These are phyloP conservation scores for Hanseniaspora lindneri DNA, from an alignment of 805 yeast genomes.

Conservation along the genomic window DNA sequence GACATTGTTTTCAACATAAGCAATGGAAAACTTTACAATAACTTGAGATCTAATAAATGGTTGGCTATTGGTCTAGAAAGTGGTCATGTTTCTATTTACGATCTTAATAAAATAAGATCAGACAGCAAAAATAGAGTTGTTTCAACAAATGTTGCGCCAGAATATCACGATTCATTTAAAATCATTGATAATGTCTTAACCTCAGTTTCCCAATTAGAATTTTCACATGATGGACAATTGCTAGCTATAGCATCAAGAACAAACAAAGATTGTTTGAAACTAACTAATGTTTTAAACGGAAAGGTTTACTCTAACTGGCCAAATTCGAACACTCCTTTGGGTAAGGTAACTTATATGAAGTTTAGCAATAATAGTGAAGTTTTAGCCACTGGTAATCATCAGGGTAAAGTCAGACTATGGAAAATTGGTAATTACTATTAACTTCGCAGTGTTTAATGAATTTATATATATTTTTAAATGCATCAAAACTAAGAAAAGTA, in stretches of 20 bases:
- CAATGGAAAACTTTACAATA: slow-evolving; percentile 16
- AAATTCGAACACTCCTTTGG: slow-evolving; percentile 89
- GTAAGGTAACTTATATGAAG: slow-evolving; percentile 71
- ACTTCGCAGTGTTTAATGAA: neutral
- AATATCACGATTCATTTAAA: slow-evolving; percentile 27
- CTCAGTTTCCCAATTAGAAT: slow-evolving; percentile 57
- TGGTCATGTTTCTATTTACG: slow-evolving; percentile 84
- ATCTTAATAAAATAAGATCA: slow-evolving; percentile 31
- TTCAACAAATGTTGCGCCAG: slow-evolving; percentile 34
- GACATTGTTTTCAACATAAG: slow-evolving; percentile 16
- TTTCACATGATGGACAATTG: slow-evolving; percentile 81
- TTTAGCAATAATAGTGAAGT: slow-evolving; percentile 75
- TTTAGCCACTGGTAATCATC: slow-evolving; percentile 81
- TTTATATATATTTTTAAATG: neutral
- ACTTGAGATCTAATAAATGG: slow-evolving; percentile 48
- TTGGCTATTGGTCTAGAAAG: slow-evolving; percentile 78
- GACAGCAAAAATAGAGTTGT: slow-evolving; percentile 21
- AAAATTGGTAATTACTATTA: slow-evolving; percentile 62
- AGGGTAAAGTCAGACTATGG: slow-evolving; percentile 84
- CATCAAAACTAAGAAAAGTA: no score
- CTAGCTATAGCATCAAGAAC: slow-evolving; percentile 76
- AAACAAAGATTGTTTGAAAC: slow-evolving; percentile 69
- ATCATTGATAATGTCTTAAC: slow-evolving; percentile 60
- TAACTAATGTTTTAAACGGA: slow-evolving; percentile 80
- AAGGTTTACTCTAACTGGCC: slow-evolving; percentile 94